Base-by-base conservation (phyloP, 177 flowering plant species). In the Vitis hybrid region DNA sequence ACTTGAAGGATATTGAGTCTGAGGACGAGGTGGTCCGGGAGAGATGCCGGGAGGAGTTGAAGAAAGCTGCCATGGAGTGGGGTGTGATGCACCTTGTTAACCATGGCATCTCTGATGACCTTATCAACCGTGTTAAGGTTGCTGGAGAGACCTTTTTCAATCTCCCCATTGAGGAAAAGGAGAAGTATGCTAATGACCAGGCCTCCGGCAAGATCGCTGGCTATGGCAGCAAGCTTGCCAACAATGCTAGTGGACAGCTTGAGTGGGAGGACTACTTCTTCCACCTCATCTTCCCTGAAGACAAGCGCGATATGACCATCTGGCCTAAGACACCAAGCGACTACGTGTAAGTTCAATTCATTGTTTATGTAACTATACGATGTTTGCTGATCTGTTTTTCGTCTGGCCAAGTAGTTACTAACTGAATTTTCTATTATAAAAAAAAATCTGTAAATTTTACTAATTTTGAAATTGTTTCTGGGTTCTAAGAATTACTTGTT, bases 221-320 rank as follows among this genome's bases (percentile, higher is more conserved):
- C 3, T 95, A 95, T 50, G 99, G 98, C 0, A 95, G 98, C 83
- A 92, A 95, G 82, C 84, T 95, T 0, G 97, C 96, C 0, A 95
- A 91, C 68, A 89, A 82, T 67, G 89, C 88, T 7, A 79, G 87
- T 48, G 97, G 96, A 7, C 89, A 81, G 75, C 89, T 87, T 11
- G 98, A 94, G 81, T 94, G 98, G 98, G 95, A 89, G 78, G 98
- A 94, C 69, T 91, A 94, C 67, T 91, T 89, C 81, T 94, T 92
- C 76, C 98, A 94, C 69, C 83, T 83, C 56, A 64, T 77, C 13
- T 87, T 52, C 74, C 97, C 97, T 0, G 96, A 90, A 73, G 91
- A 86, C 16, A 89, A 91, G 78, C 77, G 91, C 3, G 87, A 91
- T 59, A 15, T 93, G 81, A 80, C 96, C 55, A 77, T 87, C 35